These are phyloP conservation scores for Pseudogymnoascus sp. DNA, from an alignment of 2,329 filamentous ascomycete species.

Conservation along the genomic window DNA sequence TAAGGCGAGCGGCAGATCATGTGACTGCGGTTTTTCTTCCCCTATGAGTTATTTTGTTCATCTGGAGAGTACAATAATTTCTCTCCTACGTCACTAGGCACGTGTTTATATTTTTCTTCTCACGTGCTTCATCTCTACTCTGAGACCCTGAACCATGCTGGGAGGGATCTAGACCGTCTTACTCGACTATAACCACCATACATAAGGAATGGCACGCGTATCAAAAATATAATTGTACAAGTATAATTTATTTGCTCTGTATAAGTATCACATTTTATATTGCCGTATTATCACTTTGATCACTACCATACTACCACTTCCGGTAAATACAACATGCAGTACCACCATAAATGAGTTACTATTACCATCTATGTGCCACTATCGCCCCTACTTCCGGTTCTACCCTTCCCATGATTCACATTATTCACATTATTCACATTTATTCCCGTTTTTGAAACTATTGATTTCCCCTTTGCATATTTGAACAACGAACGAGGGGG, in stretches of 20 bases:
- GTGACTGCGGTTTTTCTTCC: not conserved
- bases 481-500: not conserved
- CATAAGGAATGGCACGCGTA: not conserved
- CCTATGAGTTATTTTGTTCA: too few relatives aligned
- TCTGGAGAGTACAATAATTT: too few relatives aligned
- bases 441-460: slow-evolving; percentile 3
- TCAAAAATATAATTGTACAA: not conserved
- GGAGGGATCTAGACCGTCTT: not conserved
- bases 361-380: not conserved
- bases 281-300: not conserved
- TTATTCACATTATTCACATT: slow-evolving; percentile 1
- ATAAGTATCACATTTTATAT: not conserved
- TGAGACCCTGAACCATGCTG: not conserved
- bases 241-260: not conserved
- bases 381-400: not conserved
- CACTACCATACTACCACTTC: not conserved
- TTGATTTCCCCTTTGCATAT: slow-evolving; percentile 2
- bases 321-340: not conserved
- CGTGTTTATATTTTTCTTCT: not conserved
- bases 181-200: not conserved
- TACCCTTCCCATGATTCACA: not conserved
- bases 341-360: not conserved
- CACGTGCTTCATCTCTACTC: not conserved
- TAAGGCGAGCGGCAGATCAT: not conserved
- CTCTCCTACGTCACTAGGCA: not conserved